phyloP scores from a whole-genome alignment of 306 rosid species.

The Dalbergia cultrata region DNA sequence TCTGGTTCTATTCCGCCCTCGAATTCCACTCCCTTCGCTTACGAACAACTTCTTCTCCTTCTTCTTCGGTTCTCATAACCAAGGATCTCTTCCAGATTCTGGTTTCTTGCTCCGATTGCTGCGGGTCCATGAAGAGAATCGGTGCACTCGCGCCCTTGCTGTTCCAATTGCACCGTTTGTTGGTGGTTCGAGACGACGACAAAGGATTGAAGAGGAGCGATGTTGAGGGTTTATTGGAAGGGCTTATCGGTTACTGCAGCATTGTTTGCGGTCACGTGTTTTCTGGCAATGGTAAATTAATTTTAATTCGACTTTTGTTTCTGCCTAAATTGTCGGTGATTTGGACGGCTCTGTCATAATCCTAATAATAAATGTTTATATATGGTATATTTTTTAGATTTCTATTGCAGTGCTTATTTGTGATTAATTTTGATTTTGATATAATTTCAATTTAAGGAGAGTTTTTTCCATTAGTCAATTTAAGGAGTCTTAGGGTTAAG shows the following conservation, averaged over 20 bases:
- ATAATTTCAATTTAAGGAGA: too few species aligned
- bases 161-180: slow-evolving; percentile 48
- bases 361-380: too few species aligned
- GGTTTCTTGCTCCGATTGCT: slow-evolving; percentile 56
- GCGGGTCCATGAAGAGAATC: slow-evolving; percentile 54
- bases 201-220: slow-evolving; percentile 43
- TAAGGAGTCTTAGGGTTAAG: too few species aligned
- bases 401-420: too few species aligned
- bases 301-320: too few species aligned
- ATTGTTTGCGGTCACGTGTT: slow-evolving; percentile 55
- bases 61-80: not conserved
- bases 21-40: slow-evolving; percentile 52
- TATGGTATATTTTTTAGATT: too few species aligned
- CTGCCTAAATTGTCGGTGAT: too few species aligned
- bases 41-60: not conserved
- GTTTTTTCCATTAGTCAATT: too few species aligned
- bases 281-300: slow-evolving; percentile 1
- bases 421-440: too few species aligned
- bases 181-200: slow-evolving; percentile 29
- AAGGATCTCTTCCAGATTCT: slow-evolving; percentile 65
- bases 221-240: slow-evolving; percentile 59
- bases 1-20: slow-evolving; percentile 79
- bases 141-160: slow-evolving; percentile 71
- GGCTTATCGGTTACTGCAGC: slow-evolving; percentile 65
- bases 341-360: too few species aligned